Base-by-base conservation (phyloP, 2,329 filamentous ascomycete species). In the Exserohilum rostratum region DNA sequence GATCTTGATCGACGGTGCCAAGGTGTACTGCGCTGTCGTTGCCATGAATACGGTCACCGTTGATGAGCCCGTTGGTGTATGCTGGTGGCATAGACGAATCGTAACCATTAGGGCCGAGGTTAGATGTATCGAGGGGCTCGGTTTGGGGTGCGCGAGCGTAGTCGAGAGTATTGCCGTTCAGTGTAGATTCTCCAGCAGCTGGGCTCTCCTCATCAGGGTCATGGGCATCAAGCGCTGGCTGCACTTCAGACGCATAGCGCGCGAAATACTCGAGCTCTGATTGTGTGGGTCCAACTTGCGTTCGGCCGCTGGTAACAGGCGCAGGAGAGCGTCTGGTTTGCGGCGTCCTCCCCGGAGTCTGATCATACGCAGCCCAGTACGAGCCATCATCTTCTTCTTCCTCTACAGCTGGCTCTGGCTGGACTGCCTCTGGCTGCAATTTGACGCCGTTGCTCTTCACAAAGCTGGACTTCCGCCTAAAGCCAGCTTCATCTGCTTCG, bases 341-440 rank as follows among this genome's bases (percentile, higher is more conserved):
- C 6, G 75, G 75, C 29, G 74, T 76, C 15, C 64, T 60, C 2
- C 67, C 69, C 1, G 89, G 88, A 12, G 76, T 90, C 22, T 84
- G 83, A 72, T 93, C 93, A 57, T 86, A 84, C 29, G 85, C 88
- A 87, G 90, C 88, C 90, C 90, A 93, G 73, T 93, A 93, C 64
- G 87, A 89, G 57, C 91, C 88, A 29, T 90, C 88, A 18, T 89
- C 87, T 0, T 86, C 86, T 0, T 87, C 84, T 1, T 66, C 61
- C 9, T 65, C 55, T 20, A 57, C 47, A n/a, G 60, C 57, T 11
- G 58, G 39, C 20, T 61, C 65, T 30, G 58, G 54, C 35, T 60
- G 55, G 13, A 59, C 48, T 11, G 43, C 46, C 2, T 55, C 34
- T 6, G 55, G 46, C 30, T 58, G 64, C 12, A 34, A 42, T 29